Conservation (phyloP, 2,329 filamentous ascomycete species). For the Coniella lustricola region DNA sequence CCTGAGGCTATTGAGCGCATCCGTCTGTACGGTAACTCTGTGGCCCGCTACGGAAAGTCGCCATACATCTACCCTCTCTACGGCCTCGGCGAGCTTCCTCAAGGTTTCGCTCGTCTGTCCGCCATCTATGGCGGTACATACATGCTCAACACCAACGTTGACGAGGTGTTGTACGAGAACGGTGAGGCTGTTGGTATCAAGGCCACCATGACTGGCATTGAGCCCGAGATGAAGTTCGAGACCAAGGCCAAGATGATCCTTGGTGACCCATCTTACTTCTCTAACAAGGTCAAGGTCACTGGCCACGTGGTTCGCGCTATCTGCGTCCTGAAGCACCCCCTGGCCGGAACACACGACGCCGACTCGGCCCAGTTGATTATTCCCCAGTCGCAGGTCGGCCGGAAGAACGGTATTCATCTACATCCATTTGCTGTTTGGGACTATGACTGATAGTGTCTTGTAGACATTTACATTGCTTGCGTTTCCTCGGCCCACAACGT, state of each 20-base stretch:
- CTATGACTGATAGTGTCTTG: conserved; percentile 14
- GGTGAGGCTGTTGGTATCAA: conserved; percentile 92
- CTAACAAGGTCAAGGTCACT: conserved; percentile 76
- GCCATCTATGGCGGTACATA: conserved; percentile 99
- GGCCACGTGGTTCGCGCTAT: conserved; percentile 94
- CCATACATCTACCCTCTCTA: conserved; percentile 99
- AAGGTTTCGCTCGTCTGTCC: conserved; percentile 93
- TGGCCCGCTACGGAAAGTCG: conserved; percentile 94
- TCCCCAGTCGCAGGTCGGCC: conserved; percentile 91
- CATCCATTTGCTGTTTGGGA: background rate
- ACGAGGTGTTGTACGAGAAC: conserved; percentile 80
- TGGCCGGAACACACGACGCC: conserved; percentile 78
- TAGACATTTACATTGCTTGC: conserved; percentile 94
- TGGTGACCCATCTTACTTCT: conserved; percentile 95
- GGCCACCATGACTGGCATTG: conserved; percentile 87
- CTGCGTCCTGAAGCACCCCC: conserved; percentile 92
- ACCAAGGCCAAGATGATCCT: conserved; percentile 96
- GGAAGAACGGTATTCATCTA: conserved; percentile 72
- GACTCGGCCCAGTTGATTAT: conserved; percentile 96
- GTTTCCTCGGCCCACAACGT: conserved; percentile 96
- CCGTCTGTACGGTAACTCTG: conserved; percentile 92
- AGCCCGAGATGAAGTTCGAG: conserved; percentile 83
- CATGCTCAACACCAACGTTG: conserved; percentile 94
- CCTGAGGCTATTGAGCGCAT: conserved; percentile 87
- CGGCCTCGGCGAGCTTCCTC: conserved; percentile 91